Evolutionary conservation across 1,284 basidiomycete genomes (phyloP).

Genomic region (Athelia sp.): DNA sequence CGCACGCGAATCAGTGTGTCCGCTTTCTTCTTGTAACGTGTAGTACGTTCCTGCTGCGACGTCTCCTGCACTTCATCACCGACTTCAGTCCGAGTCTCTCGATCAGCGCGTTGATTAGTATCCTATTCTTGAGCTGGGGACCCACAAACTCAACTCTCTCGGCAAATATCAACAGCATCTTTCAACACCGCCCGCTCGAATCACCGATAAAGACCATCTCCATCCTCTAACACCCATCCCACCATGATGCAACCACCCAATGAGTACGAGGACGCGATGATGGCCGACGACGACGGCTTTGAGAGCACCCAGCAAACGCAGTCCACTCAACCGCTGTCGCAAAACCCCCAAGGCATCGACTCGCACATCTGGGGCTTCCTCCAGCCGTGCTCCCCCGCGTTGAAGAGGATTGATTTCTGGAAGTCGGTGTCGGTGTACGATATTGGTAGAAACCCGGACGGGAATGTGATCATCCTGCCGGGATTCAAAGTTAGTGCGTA

Average conservation of each 20-base stretch:
- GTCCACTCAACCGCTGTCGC: conserved; percentile 48
- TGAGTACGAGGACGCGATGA: not conserved
- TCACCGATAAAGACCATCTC: too few relatives aligned
- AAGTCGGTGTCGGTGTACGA: conserved; percentile 42
- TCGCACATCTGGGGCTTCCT: conserved; percentile 64
- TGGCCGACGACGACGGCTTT: not conserved
- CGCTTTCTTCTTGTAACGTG: too few relatives aligned
- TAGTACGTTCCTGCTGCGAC: too few relatives aligned
- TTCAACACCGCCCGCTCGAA: too few relatives aligned
- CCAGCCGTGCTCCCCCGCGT: conserved; percentile 46
- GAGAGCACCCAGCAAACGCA: conserved; percentile 50
- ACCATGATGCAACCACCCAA: not conserved
- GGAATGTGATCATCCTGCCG: conserved; percentile 53
- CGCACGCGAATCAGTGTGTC: too few relatives aligned
- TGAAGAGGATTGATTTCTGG: conserved; percentile 56
- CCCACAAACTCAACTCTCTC: too few relatives aligned
- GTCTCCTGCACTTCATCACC: too few relatives aligned
- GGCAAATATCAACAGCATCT: too few relatives aligned
- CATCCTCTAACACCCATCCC: not conserved
- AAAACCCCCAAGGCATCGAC: conserved; percentile 26
- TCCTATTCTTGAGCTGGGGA: too few relatives aligned
- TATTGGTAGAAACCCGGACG: conserved; percentile 47
- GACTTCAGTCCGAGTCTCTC: too few relatives aligned
- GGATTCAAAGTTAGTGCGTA: conserved; percentile 73
- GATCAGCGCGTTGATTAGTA: too few relatives aligned